Conservation (phyloP, 2,329 filamentous ascomycete genomes). For the Blumeriella jaapii region DNA sequence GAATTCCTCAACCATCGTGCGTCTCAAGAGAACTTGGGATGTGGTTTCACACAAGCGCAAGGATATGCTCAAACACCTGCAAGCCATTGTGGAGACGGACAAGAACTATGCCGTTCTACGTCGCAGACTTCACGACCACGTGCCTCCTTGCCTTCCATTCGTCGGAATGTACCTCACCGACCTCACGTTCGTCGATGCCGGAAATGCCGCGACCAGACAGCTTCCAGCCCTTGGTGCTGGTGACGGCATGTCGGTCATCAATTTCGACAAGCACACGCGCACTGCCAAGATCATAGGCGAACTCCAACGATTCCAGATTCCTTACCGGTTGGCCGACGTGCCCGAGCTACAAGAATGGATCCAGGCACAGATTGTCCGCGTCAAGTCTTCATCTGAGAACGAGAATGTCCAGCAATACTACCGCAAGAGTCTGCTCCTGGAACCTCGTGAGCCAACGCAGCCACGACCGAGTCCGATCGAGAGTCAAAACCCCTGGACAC, state of each 20-base stretch:
- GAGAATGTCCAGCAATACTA: conserved; percentile 55
- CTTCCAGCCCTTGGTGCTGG: conserved; percentile 45
- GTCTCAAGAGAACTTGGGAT: conserved; percentile 88
- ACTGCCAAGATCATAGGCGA: conserved; percentile 94
- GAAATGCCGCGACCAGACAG: conserved; percentile 76
- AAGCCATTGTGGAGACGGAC: conserved; percentile 76
- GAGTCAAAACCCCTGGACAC: conserved; percentile 15
- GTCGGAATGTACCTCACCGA: conserved; percentile 95
- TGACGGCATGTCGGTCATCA: conserved; percentile 73
- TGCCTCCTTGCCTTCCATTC: conserved; percentile 88
- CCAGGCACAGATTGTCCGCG: conserved; percentile 68
- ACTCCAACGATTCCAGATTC: conserved; percentile 90
- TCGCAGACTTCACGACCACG: conserved; percentile 69
- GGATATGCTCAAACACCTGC: conserved; percentile 63
- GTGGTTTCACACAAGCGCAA: conserved; percentile 74
- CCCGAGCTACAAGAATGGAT: conserved; percentile 92
- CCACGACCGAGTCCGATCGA: conserved; percentile 23
- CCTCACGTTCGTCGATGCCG: conserved; percentile 88
- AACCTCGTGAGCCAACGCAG: conserved; percentile 38
- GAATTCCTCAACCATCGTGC: conserved; percentile 81
- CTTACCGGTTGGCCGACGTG: conserved; percentile 72
- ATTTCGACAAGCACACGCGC: conserved; percentile 93
- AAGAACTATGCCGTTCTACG: conserved; percentile 87
- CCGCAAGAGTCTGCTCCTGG: conserved; percentile 53
- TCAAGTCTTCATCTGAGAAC: conserved; percentile 38